A percentile compares a stretch with the other conserved stretches of the same genome.
These are phyloP conservation scores for Phytophthora aleatoria DNA, from an alignment of 352 stramenopile species.

Conservation along the genomic window DNA sequence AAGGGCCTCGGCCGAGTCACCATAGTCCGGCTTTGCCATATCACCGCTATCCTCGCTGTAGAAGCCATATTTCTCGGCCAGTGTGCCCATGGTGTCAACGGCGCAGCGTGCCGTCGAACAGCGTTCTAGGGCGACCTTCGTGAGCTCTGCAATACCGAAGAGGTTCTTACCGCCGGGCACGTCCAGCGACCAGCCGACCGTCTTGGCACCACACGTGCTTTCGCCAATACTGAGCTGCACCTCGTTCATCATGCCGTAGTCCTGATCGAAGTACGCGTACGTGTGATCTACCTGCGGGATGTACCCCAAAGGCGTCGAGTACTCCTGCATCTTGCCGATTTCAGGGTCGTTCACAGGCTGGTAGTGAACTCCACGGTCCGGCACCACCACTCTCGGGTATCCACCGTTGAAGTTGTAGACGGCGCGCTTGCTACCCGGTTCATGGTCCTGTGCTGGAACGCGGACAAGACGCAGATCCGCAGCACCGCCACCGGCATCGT, in stretches of 20 bases:
- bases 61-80: slow-evolving; percentile 93
- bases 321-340: slow-evolving; percentile 26
- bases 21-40: slow-evolving; percentile 56
- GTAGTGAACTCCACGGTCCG: slow-evolving; percentile 79
- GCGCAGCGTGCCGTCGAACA: slow-evolving; percentile 82
- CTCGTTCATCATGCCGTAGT: slow-evolving; percentile 96
- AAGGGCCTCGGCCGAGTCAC: slow-evolving; percentile 85
- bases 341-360: slow-evolving; percentile 27
- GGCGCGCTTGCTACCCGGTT: slow-evolving; percentile 39
- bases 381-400: slow-evolving; percentile 74
- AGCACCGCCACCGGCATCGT: slow-evolving; percentile 74
- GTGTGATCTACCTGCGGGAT: slow-evolving; percentile 93
- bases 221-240: slow-evolving; percentile 93
- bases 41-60: slow-evolving; percentile 91
- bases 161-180: slow-evolving; percentile 80
- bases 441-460: slow-evolving; percentile 85
- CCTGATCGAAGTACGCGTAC: slow-evolving; percentile 94
- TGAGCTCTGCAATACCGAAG: slow-evolving; percentile 91
- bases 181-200: slow-evolving; percentile 71
- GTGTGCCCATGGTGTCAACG: slow-evolving; percentile 90
- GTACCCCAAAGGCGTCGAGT: slow-evolving; percentile 70
- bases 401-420: slow-evolving; percentile 78
- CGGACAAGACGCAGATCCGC: slow-evolving; percentile 91
- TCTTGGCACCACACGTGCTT: slow-evolving; percentile 91
- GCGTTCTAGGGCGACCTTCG: slow-evolving; percentile 91